phyloP scores from a whole-genome alignment of 768 basidiomycete genomes.

The Panaeolus papilionaceus region DNA sequence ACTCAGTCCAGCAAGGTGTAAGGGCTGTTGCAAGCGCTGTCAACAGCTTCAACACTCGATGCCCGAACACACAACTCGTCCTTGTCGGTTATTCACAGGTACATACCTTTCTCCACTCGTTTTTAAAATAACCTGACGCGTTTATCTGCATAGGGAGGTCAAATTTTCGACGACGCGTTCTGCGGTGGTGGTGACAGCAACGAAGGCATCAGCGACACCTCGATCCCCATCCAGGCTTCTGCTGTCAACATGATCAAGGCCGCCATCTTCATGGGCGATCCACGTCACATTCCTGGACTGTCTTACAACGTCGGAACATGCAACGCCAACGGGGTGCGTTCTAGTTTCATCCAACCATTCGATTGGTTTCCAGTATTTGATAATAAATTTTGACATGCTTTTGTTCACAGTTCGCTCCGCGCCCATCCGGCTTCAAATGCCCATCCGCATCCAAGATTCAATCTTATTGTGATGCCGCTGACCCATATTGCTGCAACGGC shows the following conservation, averaged over 20 bases:
- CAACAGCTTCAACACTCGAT: constrained; percentile 38
- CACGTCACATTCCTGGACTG: constrained; percentile 37
- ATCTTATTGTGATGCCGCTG: constrained; percentile 39
- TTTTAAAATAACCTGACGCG: no score
- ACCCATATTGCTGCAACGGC: constrained; percentile 43
- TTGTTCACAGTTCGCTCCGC: constrained; percentile 35
- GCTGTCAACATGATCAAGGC: constrained; percentile 39
- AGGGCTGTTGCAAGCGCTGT: constrained; percentile 36
- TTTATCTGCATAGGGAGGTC: constrained; percentile 33
- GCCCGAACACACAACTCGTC: constrained; percentile 38
- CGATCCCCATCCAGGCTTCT: constrained; percentile 36
- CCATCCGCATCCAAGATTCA: constrained; percentile 36
- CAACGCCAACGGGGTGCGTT: constrained; percentile 37
- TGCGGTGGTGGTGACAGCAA: constrained; percentile 41
- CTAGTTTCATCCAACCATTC: background rate
- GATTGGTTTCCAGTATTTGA: background rate
- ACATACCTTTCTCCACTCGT: background rate
- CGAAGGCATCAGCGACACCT: constrained; percentile 36
- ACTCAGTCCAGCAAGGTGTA: constrained; percentile 36
- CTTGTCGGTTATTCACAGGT: constrained; percentile 42
- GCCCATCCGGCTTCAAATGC: constrained; percentile 39
- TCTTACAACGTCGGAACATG: constrained; percentile 41
- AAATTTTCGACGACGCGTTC: constrained; percentile 40
- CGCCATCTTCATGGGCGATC: constrained; percentile 43
- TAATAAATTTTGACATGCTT: background rate